A percentile compares a stretch with the other conserved stretches of the same genome.
These are phyloP conservation scores for Lactarius hengduanensis DNA, from an alignment of 768 basidiomycete genomes.

Conservation along the genomic window DNA sequence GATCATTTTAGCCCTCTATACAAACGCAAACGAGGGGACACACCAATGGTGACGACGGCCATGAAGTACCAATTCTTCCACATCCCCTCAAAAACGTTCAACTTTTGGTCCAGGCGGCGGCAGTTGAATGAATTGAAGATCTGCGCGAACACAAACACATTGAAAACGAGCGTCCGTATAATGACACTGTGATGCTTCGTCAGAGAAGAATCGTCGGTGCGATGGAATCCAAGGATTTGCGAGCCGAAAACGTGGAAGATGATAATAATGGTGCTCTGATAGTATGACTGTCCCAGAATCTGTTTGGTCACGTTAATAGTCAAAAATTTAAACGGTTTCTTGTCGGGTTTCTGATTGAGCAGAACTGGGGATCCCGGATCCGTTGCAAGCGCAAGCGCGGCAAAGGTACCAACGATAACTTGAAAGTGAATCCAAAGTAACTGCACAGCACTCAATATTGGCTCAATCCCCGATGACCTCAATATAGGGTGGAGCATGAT, in stretches of 20 bases:
- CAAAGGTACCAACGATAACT: too few relatives aligned
- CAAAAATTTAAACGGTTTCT: conserved; percentile 69
- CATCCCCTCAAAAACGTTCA: conserved; percentile 90
- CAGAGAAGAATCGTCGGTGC: conserved; percentile 34
- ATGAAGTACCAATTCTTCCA: conserved; percentile 81
- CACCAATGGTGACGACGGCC: conserved; percentile 79
- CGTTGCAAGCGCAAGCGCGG: too few relatives aligned
- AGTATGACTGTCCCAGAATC: conserved; percentile 85
- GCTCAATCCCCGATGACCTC: too few relatives aligned
- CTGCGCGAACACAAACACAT: conserved; percentile 95
- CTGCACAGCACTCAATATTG: too few relatives aligned
- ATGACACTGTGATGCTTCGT: conserved; percentile 42
- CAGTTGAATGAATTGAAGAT: conserved; percentile 96
- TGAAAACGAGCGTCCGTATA: conserved; percentile 90
- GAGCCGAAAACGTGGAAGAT: conserved; percentile 86
- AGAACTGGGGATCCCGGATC: conserved; percentile 65
- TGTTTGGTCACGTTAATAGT: conserved; percentile 95
- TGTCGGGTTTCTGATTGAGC: conserved; percentile 88
- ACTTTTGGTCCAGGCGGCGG: conserved; percentile 75
- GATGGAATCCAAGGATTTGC: conserved; percentile 61
- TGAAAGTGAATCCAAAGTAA: too few relatives aligned
- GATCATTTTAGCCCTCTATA: conserved; percentile 9
- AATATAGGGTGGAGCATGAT: too few relatives aligned
- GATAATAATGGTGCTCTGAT: conserved; percentile 80
- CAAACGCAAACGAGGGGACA: conserved; percentile 29